Base-by-base conservation (phyloP, 176 grass and related monocot species). In the Lolium multiflorum region DNA sequence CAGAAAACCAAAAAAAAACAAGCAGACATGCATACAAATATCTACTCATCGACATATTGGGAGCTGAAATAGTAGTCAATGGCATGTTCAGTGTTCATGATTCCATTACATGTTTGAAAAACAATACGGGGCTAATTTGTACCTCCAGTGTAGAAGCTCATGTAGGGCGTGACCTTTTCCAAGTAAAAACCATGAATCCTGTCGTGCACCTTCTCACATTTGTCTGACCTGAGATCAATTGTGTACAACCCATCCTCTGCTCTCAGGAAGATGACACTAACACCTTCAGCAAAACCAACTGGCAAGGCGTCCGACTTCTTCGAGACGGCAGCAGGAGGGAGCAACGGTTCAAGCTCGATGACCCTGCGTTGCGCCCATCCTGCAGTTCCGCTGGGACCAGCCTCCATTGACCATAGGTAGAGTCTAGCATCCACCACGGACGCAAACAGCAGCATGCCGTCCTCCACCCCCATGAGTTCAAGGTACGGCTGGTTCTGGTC, bases 111-210 rank as follows among this genome's bases (percentile, higher is more conserved):
- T 50, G 46, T 74, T 16, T 26, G 21, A 15, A 74, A 25, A 51
- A 14, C n/a, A 48, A 3, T 73, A 73, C n/a, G 4, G 2, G 41
- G 20, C 44, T 74, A 25, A 21, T 71, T 44, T 46, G 68, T 21
- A 71, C 68, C 68, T 72, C 20, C 69, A 24, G 41, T 22, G 39
- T 72, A 72, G 9, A 47, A 72, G 39, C 69, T 71, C 69, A 46
- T 7, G 70, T 73, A 73, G 20, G 70, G 70, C 5, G 24, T 73
- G 70, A 47, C n/a, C 70, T 47, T 73, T 3, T 7, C 5, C 39
- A 22, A n/a, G n/a, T n/a, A n/a, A n/a, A n/a, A n/a, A n/a, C n/a
- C 47, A 12, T 14, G 6, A 11, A 2, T 6, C 4, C 9, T 6
- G 4, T 43, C 1, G 38, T 21, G 18, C 10, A 71, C 39, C 39